These are phyloP conservation scores for Nannochloropsis oceanica DNA, from an alignment of 108 stramenopile genomes.

Conservation along the genomic window DNA sequence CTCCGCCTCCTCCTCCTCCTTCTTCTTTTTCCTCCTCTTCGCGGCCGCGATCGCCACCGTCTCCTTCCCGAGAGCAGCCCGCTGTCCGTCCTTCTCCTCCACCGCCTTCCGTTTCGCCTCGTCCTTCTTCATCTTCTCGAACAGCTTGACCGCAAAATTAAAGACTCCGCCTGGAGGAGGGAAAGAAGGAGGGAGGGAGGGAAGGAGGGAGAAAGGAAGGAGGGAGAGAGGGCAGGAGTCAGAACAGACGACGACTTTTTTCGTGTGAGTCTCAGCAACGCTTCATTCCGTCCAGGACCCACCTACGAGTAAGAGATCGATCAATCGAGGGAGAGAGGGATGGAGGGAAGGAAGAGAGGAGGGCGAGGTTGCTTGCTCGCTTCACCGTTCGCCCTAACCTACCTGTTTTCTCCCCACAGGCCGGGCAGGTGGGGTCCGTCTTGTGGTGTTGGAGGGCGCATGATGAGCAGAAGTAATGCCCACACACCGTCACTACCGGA, in stretches of 20 bases:
- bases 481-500: conserved; percentile 72
- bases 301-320: too few relatives aligned
- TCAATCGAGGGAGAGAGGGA: neutral
- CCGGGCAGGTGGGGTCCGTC: conserved; percentile 47
- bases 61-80: too few relatives aligned
- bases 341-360: neutral
- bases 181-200: neutral
- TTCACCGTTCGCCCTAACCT: conserved; percentile 37
- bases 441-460: conserved; percentile 57
- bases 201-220: neutral
- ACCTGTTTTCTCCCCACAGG: conserved; percentile 73
- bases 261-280: too few relatives aligned
- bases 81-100: too few relatives aligned
- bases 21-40: conserved; percentile 13
- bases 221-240: neutral
- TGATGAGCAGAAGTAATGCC: conserved; percentile 78
- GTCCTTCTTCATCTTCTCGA: conserved; percentile 7
- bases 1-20: neutral
- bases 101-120: too few relatives aligned
- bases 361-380: neutral
- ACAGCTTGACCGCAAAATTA: conserved; percentile 7
- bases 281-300: too few relatives aligned
- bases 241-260: neutral
- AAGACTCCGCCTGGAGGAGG: conserved; percentile 3
- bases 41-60: too few relatives aligned